Evolutionary conservation across 352 stramenopile genomes (phyloP).

Genomic region (Pythium dissimile): DNA sequence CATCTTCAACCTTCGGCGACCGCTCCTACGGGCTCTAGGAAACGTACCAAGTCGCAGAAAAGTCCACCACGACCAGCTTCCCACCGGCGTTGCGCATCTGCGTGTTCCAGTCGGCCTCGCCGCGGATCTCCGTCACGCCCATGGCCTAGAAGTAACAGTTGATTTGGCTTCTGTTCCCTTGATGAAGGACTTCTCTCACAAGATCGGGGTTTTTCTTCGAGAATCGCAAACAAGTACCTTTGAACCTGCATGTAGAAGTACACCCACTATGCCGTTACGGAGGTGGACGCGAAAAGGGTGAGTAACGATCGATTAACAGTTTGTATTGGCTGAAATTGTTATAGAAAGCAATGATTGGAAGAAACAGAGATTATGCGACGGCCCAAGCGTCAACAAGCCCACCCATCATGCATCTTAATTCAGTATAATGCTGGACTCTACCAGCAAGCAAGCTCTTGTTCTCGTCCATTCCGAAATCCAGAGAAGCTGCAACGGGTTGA

Average conservation of each 20-base stretch:
- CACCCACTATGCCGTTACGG: neutral
- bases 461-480: conserved; percentile 16
- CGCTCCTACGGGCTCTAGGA: neutral
- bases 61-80: conserved; percentile 90
- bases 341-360: neutral
- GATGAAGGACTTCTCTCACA: no score
- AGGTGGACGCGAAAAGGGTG: neutral
- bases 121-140: conserved; percentile 67
- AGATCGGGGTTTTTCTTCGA: conserved; percentile 34
- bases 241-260: neutral
- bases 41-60: conserved; percentile 82
- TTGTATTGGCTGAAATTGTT: conserved; percentile 15
- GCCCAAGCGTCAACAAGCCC: conserved; percentile 13
- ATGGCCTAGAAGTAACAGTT: conserved; percentile 38
- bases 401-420: conserved; percentile 6
- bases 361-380: conserved; percentile 17
- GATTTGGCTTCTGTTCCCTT: conserved; percentile 3
- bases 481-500: neutral
- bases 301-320: conserved; percentile 15
- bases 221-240: conserved; percentile 9
- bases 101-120: conserved; percentile 78
- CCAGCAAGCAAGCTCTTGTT: neutral
- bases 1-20: neutral
- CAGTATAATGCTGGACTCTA: conserved; percentile 9
- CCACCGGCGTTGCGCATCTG: conserved; percentile 66